Conservation (phyloP, 1,284 basidiomycete genomes). For the Lentinus polychrous region DNA sequence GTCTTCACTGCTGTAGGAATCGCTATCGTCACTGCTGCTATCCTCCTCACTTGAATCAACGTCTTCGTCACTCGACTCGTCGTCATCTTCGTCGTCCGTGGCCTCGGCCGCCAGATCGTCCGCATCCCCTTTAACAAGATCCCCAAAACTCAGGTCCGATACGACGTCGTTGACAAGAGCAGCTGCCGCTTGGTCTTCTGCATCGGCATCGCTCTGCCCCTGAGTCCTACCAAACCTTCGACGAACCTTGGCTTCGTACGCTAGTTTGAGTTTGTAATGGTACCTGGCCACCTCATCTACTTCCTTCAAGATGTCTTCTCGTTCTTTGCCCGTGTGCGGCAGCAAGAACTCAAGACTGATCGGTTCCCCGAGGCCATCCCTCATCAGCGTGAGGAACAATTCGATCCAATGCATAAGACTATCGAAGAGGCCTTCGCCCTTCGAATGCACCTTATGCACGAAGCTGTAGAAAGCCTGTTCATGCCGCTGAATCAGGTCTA, state of each 20-base stretch:
- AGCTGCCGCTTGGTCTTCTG: constrained; percentile 73
- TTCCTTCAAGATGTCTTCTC: constrained; percentile 72
- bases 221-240: constrained; percentile 67
- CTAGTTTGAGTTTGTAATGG: constrained; percentile 87
- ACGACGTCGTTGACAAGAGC: constrained; percentile 75
- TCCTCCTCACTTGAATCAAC: constrained; percentile 16
- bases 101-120: constrained; percentile 76
- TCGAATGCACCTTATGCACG: constrained; percentile 98
- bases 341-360: constrained; percentile 84
- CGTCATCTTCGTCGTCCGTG: constrained; percentile 47
- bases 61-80: constrained; percentile 21
- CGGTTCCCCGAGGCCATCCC: constrained; percentile 76
- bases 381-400: constrained; percentile 85
- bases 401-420: constrained; percentile 97
- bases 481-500: constrained; percentile 90
- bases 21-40: constrained; percentile 28
- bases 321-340: constrained; percentile 72
- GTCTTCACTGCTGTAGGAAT: constrained; percentile 27
- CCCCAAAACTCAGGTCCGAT: constrained; percentile 73
- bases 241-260: constrained; percentile 84
- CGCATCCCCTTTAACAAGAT: constrained; percentile 70
- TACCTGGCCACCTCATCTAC: constrained; percentile 84
- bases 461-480: constrained; percentile 95
- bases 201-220: constrained; percentile 39
- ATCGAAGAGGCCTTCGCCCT: constrained; percentile 93